Evolutionary conservation across 2,329 filamentous ascomycete genomes (phyloP).

Genomic region (Penicillium sp.): DNA sequence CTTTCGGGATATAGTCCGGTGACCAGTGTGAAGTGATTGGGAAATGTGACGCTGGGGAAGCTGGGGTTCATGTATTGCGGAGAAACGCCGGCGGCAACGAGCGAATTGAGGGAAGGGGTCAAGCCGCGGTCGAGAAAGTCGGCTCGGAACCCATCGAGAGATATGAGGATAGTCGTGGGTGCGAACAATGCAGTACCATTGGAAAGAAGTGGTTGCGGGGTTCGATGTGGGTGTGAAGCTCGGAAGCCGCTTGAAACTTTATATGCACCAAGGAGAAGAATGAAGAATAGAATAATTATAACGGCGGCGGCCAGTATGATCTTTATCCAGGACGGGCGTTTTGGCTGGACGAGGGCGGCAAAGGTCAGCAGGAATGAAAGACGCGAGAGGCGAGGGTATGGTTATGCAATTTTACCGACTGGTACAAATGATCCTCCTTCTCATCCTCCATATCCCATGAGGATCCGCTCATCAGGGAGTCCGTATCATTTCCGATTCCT

Average conservation of each 20-base stretch:
- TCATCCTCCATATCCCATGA: constrained; percentile 59
- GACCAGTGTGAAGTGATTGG: constrained; percentile 91
- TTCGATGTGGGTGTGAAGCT: constrained; percentile 26
- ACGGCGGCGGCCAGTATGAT: constrained; percentile 47
- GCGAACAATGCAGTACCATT: constrained; percentile 91
- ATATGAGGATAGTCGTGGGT: constrained; percentile 91
- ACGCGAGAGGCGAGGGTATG: neutral
- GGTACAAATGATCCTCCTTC: constrained; percentile 36
- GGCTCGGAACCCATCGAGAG: constrained; percentile 92
- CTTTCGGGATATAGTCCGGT: constrained; percentile 91
- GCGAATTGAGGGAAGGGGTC: constrained; percentile 78
- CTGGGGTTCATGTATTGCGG: constrained; percentile 91
- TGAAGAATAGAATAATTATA: constrained; percentile 58
- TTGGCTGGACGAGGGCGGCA: constrained; percentile 21
- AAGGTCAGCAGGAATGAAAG: constrained; percentile 19
- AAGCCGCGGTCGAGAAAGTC: constrained; percentile 85
- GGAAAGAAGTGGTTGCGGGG: constrained; percentile 46
- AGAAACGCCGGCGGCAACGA: constrained; percentile 82
- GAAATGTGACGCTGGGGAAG: constrained; percentile 95
- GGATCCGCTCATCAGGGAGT: constrained; percentile 62
- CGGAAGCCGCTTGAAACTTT: constrained; percentile 53
- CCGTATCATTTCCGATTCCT: constrained; percentile 67
- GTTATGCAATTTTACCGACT: constrained; percentile 28
- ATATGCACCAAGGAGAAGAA: constrained; percentile 61
- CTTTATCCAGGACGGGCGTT: constrained; percentile 34